phyloP scores from a whole-genome alignment of 495 filamentous ascomycete species.

The Parmelia sp. region DNA sequence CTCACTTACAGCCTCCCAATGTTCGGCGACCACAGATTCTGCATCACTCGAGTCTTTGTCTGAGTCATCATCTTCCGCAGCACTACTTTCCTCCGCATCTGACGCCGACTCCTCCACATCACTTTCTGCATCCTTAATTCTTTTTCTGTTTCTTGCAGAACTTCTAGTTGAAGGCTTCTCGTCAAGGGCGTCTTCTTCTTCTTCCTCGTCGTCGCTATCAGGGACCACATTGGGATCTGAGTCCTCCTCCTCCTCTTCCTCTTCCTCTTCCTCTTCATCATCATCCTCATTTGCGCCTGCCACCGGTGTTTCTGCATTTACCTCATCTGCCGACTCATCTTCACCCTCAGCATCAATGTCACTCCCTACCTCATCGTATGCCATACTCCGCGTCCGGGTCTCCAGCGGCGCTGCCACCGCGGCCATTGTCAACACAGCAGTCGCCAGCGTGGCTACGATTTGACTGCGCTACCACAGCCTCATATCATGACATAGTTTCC shows the following conservation, averaged over 20 bases:
- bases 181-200: slow-evolving; percentile 36
- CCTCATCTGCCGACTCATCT: slow-evolving; percentile 43
- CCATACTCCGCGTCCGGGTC: slow-evolving; percentile 34
- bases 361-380: slow-evolving; percentile 38
- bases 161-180: background rate
- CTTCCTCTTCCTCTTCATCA: slow-evolving; percentile 34
- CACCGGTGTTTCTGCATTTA: slow-evolving; percentile 13
- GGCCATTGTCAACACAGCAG: slow-evolving; percentile 43
- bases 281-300: slow-evolving; percentile 29
- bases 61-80: slow-evolving; percentile 41
- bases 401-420: slow-evolving; percentile 42
- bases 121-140: slow-evolving; percentile 14
- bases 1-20: slow-evolving; percentile 60
- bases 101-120: slow-evolving; percentile 22
- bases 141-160: slow-evolving; percentile 10
- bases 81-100: slow-evolving; percentile 22
- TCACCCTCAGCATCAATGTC: slow-evolving; percentile 51
- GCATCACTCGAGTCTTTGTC: slow-evolving; percentile 50
- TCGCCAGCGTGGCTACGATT: slow-evolving; percentile 39
- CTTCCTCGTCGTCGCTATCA: slow-evolving; percentile 32
- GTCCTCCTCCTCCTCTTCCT: slow-evolving; percentile 43
- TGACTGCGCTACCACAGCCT: slow-evolving; percentile 14
- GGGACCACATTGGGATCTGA: slow-evolving; percentile 32
- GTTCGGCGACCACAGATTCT: slow-evolving; percentile 61
- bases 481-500: slow-evolving; percentile 7